These are phyloP conservation scores for Bremia lactucae DNA, from an alignment of 352 stramenopile genomes.

Conservation along the genomic window DNA sequence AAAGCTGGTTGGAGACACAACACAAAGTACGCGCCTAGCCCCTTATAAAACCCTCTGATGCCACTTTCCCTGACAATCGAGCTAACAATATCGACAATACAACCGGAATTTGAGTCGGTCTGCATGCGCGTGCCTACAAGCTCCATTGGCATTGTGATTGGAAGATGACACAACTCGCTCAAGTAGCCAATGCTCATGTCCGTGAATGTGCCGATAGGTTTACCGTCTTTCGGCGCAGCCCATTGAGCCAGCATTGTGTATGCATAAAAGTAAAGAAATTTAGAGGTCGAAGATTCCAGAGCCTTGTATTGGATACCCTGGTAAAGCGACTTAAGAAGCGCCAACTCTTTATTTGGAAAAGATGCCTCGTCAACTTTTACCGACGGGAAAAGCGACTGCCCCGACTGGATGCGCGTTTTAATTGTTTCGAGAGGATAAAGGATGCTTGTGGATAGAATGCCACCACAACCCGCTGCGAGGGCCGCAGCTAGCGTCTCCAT, in stretches of 20 bases:
- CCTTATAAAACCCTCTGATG: constrained; percentile 74
- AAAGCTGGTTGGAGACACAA: constrained; percentile 95
- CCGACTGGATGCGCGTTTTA: constrained; percentile 84
- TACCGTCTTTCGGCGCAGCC: constrained; percentile 44
- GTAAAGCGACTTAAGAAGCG: constrained; percentile 58
- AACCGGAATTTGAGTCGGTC: constrained; percentile 37
- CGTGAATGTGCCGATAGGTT: constrained; percentile 47
- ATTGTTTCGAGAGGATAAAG: constrained; percentile 82
- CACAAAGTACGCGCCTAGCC: constrained; percentile 87
- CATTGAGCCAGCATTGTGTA: constrained; percentile 76
- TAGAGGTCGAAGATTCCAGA: constrained; percentile 70
- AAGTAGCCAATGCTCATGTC: constrained; percentile 78
- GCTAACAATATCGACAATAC: constrained; percentile 51
- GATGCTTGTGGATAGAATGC: constrained; percentile 64
- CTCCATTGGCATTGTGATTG: constrained; percentile 81
- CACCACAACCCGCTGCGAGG: constrained; percentile 61
- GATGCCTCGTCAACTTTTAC: constrained; percentile 20
- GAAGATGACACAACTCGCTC: constrained; percentile 68
- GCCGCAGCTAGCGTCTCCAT: constrained; percentile 76
- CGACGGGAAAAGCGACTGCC: constrained; percentile 37
- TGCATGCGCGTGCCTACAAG: constrained; percentile 82
- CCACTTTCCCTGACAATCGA: constrained; percentile 61
- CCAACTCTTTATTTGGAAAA: constrained; percentile 27
- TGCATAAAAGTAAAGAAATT: constrained; percentile 87
- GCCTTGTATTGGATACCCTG: constrained; percentile 81